These are phyloP conservation scores for Linnemannia zychae DNA, from an alignment of 192 early-diverging fungal species.

Conservation along the genomic window DNA sequence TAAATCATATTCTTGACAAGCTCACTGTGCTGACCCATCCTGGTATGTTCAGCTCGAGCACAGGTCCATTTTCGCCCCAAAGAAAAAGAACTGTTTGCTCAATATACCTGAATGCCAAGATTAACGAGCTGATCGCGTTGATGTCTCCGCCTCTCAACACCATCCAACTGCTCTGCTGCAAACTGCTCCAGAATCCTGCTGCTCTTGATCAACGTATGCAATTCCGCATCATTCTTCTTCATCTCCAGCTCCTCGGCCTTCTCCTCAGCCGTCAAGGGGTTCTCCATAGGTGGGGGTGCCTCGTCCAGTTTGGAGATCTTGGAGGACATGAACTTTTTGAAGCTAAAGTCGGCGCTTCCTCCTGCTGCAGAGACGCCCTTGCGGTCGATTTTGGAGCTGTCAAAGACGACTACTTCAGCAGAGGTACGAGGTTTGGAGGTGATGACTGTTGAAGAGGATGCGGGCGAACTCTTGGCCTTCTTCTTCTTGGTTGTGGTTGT, in stretches of 20 bases:
- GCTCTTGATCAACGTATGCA: constrained; percentile 45
- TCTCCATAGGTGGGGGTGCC: constrained; percentile 41
- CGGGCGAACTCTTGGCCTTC: constrained; percentile 13
- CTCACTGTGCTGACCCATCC: no score
- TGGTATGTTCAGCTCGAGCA: no score
- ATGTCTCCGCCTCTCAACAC: constrained; percentile 41
- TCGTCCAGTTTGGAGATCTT: constrained; percentile 54
- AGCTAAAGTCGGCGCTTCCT: constrained; percentile 29
- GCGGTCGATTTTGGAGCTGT: constrained; percentile 36
- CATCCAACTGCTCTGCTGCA: constrained; percentile 49
- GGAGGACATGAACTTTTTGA: constrained; percentile 56
- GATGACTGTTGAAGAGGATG: constrained; percentile 1
- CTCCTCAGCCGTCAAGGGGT: constrained; percentile 43
- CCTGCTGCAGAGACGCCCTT: constrained; percentile 14
- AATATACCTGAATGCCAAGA: constrained; percentile 53
- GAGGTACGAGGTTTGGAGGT: constrained; percentile 41
- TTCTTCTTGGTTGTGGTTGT: constrained; percentile 1
- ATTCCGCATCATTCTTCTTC: constrained; percentile 39
- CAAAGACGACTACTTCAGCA: constrained; percentile 43
- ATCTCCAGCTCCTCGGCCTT: constrained; percentile 47
- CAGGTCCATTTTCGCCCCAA: no score
- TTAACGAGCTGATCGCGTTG: constrained; percentile 43
- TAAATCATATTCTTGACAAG: not conserved
- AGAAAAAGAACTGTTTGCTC: no score
- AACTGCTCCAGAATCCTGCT: constrained; percentile 51